Base-by-base conservation (phyloP, 257 asterid species). In the Echium plantagineum region DNA sequence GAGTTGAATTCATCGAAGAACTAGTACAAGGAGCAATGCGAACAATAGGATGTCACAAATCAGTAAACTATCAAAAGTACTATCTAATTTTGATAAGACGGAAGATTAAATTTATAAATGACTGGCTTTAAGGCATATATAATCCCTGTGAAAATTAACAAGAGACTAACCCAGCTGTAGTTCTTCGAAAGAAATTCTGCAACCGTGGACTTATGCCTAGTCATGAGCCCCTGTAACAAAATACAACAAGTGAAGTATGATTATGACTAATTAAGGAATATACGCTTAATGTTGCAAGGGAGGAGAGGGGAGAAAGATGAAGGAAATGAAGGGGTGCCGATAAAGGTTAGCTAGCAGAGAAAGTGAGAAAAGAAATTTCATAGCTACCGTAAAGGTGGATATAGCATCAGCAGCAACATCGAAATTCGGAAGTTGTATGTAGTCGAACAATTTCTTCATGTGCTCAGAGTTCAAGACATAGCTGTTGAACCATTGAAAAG, bases 341-440 rank as follows among this genome's bases (percentile, higher is more conserved):
- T 15, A 7, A 4, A 62, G 38, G 17, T 18, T 9, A 19, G 58
- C 59, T 24, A 16, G 60, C 58, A 16, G 52, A 20, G 51, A 59
- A 21, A 12, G 35, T 6, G 57, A 21, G 58, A 57, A 66, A 57
- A 57, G 24, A 59, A 63, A 17, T 56, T 54, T 46, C 15, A 28
- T 62, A 52, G 28, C 64, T 26, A 90, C 98, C 95, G 83, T 90
- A 73, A 90, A 90, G 66, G 96, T 83, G 20, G 94, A 77, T 62
- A 86, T 69, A 59, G 93, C 96, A 82, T 90, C 96, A n/a, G 98
- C 90, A 67, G 98, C 98, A 78, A 83, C 88, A 55, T 90, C 95
- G 62, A 90, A 90, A 58, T 77, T 89, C 58, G 96, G 96, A 62
- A 90, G 87, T 70, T 85, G 93, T 46, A 87, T 83, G 61, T 85